Conservation (phyloP, 2,329 filamentous ascomycete genomes). For the Cladophialophora bantiana region DNA sequence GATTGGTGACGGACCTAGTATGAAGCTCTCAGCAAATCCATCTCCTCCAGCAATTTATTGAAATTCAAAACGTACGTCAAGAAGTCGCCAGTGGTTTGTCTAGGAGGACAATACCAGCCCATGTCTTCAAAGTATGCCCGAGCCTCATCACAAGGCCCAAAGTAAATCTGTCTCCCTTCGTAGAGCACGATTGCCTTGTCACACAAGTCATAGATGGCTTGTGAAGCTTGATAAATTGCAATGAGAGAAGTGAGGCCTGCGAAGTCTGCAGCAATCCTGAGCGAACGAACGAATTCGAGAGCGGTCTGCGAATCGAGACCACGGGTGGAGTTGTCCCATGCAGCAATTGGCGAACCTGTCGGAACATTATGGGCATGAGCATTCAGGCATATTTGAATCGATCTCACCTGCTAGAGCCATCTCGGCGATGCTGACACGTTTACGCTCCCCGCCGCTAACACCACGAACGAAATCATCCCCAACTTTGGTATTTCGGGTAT, state of each 20-base stretch:
- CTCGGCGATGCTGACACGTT: slow-evolving; percentile 74
- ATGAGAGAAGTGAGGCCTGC: slow-evolving; percentile 60
- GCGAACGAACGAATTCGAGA: slow-evolving; percentile 62
- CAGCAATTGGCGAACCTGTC: slow-evolving; percentile 56
- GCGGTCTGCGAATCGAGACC: slow-evolving; percentile 64
- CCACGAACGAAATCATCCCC: slow-evolving; percentile 72
- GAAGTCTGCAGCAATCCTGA: slow-evolving; percentile 59
- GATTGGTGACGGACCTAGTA: slow-evolving; percentile 64
- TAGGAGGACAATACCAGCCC: slow-evolving; percentile 68
- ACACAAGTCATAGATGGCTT: slow-evolving; percentile 65
- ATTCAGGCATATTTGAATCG: background rate
- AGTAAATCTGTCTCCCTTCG: slow-evolving; percentile 70
- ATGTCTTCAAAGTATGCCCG: slow-evolving; percentile 69
- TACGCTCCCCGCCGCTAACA: slow-evolving; percentile 72
- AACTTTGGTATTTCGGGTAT: slow-evolving; percentile 70
- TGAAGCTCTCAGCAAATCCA: background rate
- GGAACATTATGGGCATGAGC: background rate
- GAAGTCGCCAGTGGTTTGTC: slow-evolving; percentile 71
- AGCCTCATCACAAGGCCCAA: slow-evolving; percentile 66
- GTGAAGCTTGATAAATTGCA: slow-evolving; percentile 63
- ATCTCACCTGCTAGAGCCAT: slow-evolving; percentile 43
- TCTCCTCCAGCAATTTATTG: background rate
- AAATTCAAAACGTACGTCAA: slow-evolving; percentile 63
- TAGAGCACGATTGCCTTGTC: slow-evolving; percentile 75
- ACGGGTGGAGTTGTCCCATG: slow-evolving; percentile 60